phyloP scores from a whole-genome alignment of 2,329 filamentous ascomycete species.

The Eurotiales sp. region DNA sequence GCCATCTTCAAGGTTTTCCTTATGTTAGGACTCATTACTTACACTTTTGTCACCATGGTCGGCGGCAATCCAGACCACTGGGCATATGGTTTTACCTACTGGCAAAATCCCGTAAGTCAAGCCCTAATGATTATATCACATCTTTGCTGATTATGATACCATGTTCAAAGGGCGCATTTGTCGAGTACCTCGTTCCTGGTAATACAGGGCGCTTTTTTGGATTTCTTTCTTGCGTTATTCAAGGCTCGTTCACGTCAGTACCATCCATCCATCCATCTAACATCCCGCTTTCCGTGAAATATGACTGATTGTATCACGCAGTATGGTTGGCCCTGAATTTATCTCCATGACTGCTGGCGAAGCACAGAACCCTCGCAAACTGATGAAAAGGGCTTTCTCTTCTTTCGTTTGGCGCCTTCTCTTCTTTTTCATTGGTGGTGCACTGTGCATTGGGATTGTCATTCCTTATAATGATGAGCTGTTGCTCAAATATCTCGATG shows the following conservation, averaged over 20 bases:
- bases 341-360: conserved; percentile 72
- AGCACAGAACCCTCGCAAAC: conserved; percentile 69
- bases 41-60: conserved; percentile 15
- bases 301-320: conserved; percentile 13
- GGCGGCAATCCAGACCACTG: conserved; percentile 42
- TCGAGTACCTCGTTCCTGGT: conserved; percentile 38
- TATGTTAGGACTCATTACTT: conserved; percentile 41
- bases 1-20: conserved; percentile 59
- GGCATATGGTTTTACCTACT: conserved; percentile 60
- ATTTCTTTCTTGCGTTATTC: conserved; percentile 65
- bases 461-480: conserved; percentile 62
- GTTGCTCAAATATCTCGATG: conserved; percentile 56
- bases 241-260: conserved; percentile 62
- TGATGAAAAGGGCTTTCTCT: conserved; percentile 68
- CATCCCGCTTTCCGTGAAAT: background rate
- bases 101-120: conserved; percentile 46
- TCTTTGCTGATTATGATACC: background rate
- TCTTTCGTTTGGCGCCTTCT: conserved; percentile 74
- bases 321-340: conserved; percentile 67
- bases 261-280: no score
- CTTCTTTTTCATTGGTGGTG: conserved; percentile 69
- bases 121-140: background rate
- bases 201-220: conserved; percentile 51
- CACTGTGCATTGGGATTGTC: conserved; percentile 69
- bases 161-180: conserved; percentile 48